phyloP scores from a whole-genome alignment of 2,329 filamentous ascomycete genomes.

The Aschersonia sp. region DNA sequence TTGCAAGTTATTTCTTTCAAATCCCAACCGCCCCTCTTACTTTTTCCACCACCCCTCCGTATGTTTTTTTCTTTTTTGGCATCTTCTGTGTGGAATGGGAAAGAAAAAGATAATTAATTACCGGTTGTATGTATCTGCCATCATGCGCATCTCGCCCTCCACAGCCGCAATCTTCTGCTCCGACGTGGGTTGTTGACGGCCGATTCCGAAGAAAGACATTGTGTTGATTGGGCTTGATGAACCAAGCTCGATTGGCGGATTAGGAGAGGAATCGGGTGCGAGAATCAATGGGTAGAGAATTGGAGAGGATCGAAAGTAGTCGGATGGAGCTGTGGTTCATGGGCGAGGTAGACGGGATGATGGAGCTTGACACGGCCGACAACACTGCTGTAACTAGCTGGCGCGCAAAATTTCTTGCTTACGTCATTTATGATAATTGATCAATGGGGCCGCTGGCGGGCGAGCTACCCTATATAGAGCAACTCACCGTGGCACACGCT shows the following conservation, averaged over 20 bases:
- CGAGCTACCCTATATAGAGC: too few species aligned
- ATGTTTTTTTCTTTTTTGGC: too few species aligned
- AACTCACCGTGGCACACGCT: too few species aligned
- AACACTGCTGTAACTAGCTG: neutral
- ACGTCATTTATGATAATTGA: neutral
- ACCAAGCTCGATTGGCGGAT: too few species aligned
- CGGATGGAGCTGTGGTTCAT: too few species aligned
- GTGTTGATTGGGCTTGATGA: neutral
- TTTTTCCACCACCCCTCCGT: too few species aligned
- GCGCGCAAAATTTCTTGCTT: neutral
- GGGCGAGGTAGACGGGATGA: too few species aligned
- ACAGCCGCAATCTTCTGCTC: conserved; percentile 95
- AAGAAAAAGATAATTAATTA: conserved; percentile 24
- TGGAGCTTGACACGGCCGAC: neutral
- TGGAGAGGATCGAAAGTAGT: too few species aligned
- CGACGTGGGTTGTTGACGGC: conserved; percentile 69
- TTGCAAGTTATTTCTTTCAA: neutral
- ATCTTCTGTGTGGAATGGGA: neutral
- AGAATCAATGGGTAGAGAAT: too few species aligned
- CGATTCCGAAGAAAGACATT: conserved; percentile 32
- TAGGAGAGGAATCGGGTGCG: too few species aligned
- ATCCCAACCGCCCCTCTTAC: neutral
- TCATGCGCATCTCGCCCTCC: conserved; percentile 94
- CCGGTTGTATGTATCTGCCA: conserved; percentile 97
- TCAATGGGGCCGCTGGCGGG: too few species aligned